Base-by-base conservation (phyloP, 202 grass and related monocot genomes). In the Cymbopogon flexuosus region DNA sequence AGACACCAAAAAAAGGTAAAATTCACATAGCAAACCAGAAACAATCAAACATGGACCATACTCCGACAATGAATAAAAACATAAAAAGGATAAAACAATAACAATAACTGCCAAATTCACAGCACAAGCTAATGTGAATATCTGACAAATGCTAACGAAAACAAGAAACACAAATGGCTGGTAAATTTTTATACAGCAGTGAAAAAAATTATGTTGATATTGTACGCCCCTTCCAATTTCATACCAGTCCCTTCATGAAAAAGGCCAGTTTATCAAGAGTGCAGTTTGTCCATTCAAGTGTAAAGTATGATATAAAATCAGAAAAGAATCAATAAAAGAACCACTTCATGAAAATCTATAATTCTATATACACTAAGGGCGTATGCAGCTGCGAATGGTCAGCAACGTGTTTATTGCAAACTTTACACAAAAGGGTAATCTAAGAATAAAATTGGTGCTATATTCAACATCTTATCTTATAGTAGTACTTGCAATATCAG, bases 41-140 rank as follows among this genome's bases (percentile, higher is more conserved):
- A 78, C 16, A 18, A 61, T 58, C 7, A 76, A 81, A 57, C 23
- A 79, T 11, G 22, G 15, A 88, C 2, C 54, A 87, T 34, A 24
- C 18, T 75, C 41, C 56, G 4, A 39, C n/a, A 4, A 52, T 68
- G 41, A 49, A 80, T 0, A 51, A 65, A 74, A 79, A 61, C n/a
- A 40, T 71, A 70, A 54, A 75, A 54, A 79, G 5, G 58, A 61
- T 37, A 29, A 76, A 84, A 60, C 36, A 76, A 41, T 56, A 51
- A 51, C 3, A 83, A 27, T 3, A 40, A 40, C 24, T 49, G 29
- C 66, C 61, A 72, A 40, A 30, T 62, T 84, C 31, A 40, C 11
- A 14, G 10, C 23, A 52, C 21, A 70, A 56, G 43, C 34, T 64
- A 40, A n/a, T 21, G 14, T 15, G 11, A 23, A 39, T n/a, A 21